Percentiles rank a stretch among this genome's conserved stretches.
Evolutionary conservation across 495 filamentous ascomycete genomes (phyloP).

Genomic region (Penicillium alfredii): DNA sequence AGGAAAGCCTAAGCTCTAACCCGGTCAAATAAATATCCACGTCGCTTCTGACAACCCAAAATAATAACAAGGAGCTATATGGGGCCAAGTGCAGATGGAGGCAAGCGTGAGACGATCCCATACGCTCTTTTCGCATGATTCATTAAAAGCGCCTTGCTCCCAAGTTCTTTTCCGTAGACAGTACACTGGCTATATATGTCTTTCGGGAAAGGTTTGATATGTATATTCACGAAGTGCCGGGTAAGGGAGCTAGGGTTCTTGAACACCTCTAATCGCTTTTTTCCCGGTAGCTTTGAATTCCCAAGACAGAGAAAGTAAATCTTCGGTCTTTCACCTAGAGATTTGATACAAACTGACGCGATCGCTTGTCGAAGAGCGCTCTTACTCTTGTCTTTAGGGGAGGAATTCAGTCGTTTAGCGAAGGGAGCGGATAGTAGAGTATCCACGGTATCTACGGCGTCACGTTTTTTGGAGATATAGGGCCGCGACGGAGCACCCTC

Average conservation of each 20-base stretch:
- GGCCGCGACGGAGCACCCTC: constrained; percentile 16
- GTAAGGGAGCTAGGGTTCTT: constrained; percentile 19
- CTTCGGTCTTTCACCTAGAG: constrained; percentile 12
- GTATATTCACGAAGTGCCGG: constrained; percentile 21
- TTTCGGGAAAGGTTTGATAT: constrained; percentile 20
- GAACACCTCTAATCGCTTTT: constrained; percentile 9
- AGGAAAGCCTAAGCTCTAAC: too few relatives aligned
- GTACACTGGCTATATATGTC: constrained; percentile 18
- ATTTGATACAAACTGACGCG: constrained; percentile 19
- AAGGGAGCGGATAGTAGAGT: constrained; percentile 1
- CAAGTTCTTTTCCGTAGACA: constrained; percentile 17
- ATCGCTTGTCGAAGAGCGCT: constrained; percentile 13
- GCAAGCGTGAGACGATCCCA: constrained; percentile 15
- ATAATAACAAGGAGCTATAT: too few relatives aligned
- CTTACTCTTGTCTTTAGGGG: constrained; percentile 7
- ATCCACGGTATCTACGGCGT: constrained; percentile 7
- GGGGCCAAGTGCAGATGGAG: constrained; percentile 12
- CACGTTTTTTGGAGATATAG: constrained; percentile 9
- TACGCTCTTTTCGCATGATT: constrained; percentile 21
- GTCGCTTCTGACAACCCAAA: too few relatives aligned
- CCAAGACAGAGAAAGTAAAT: constrained; percentile 23
- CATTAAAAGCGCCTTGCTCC: constrained; percentile 14
- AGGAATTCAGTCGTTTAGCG: constrained; percentile 10
- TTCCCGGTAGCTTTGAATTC: constrained; percentile 8
- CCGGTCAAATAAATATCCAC: too few relatives aligned